These are phyloP conservation scores for Daedalea quercina DNA, from an alignment of 768 basidiomycete species.

Conservation along the genomic window DNA sequence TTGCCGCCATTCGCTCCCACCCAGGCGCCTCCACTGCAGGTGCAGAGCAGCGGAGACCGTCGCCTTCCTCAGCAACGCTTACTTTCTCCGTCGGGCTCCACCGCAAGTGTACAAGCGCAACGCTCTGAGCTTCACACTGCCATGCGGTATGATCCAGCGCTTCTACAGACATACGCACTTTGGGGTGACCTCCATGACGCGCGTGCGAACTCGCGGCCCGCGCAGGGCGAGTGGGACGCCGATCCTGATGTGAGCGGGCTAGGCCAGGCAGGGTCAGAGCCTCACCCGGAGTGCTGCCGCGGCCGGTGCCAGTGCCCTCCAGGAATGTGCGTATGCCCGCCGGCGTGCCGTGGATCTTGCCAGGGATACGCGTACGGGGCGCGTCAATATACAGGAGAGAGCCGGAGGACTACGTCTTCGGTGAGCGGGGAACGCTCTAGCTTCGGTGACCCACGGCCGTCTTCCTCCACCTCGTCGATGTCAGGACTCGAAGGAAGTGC, in stretches of 20 bases:
- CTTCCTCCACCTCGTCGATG: too few species aligned
- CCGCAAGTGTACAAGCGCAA: too few species aligned
- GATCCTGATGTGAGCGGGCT: too few species aligned
- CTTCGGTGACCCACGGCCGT: constrained; percentile 7
- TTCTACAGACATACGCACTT: constrained; percentile 13
- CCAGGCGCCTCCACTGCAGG: too few species aligned
- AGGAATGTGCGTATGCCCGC: constrained; percentile 27
- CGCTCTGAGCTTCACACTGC: too few species aligned
- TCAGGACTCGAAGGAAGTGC: too few species aligned
- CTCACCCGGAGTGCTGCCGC: constrained; percentile 22
- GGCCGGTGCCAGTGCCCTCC: constrained; percentile 28
- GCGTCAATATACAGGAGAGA: too few species aligned
- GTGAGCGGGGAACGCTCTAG: constrained; percentile 29
- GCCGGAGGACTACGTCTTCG: constrained; percentile 22
- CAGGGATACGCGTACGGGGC: constrained; percentile 23
- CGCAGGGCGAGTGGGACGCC: background rate
- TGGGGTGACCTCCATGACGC: constrained; percentile 12
- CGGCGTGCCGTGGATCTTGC: constrained; percentile 25
- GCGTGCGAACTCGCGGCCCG: background rate
- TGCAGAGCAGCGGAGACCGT: too few species aligned
- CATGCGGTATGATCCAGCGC: constrained; percentile 10
- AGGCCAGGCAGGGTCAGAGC: too few species aligned
- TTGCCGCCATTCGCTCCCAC: too few species aligned
- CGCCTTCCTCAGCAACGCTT: too few species aligned
- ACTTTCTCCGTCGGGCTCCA: too few species aligned